These are phyloP conservation scores for Ustilago bromivora DNA, from an alignment of 1,284 basidiomycete species.

Conservation along the genomic window DNA sequence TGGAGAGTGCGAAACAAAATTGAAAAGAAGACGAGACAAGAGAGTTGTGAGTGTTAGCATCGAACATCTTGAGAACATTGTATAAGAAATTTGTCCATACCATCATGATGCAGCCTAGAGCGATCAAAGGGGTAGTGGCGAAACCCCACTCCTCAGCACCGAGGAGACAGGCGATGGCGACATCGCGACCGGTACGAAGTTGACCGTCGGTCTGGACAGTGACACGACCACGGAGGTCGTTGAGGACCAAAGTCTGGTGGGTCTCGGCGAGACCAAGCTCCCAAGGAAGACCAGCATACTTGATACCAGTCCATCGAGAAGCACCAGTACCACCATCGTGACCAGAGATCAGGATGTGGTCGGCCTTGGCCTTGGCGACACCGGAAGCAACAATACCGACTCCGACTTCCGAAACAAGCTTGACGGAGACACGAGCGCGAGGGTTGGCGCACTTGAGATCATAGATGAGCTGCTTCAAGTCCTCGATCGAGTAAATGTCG, in stretches of 20 bases:
- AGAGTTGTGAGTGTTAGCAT: too few relatives aligned
- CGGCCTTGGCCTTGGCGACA: conserved; percentile 68
- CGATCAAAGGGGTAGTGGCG: conserved; percentile 65
- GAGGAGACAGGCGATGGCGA: conserved; percentile 65
- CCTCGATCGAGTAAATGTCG: conserved; percentile 69
- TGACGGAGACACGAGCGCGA: conserved; percentile 63
- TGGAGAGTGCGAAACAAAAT: too few relatives aligned
- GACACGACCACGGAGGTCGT: conserved; percentile 67
- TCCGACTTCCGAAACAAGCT: conserved; percentile 67
- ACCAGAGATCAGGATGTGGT: conserved; percentile 66
- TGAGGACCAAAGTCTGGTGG: conserved; percentile 66
- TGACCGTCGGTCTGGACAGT: conserved; percentile 67
- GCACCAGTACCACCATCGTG: conserved; percentile 69
- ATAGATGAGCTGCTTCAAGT: conserved; percentile 68
- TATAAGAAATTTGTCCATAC: too few relatives aligned
- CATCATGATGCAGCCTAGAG: conserved; percentile 66
- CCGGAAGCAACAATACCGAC: conserved; percentile 67
- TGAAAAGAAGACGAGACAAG: too few relatives aligned
- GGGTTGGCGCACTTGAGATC: conserved; percentile 68
- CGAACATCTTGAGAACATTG: not conserved
- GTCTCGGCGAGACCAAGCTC: conserved; percentile 68
- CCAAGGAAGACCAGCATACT: conserved; percentile 68
- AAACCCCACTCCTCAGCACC: conserved; percentile 67
- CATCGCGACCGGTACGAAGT: conserved; percentile 61
- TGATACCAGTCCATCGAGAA: conserved; percentile 67